Conservation (phyloP, 805 yeast genomes). For the Saccharomycopsis microspora region DNA sequence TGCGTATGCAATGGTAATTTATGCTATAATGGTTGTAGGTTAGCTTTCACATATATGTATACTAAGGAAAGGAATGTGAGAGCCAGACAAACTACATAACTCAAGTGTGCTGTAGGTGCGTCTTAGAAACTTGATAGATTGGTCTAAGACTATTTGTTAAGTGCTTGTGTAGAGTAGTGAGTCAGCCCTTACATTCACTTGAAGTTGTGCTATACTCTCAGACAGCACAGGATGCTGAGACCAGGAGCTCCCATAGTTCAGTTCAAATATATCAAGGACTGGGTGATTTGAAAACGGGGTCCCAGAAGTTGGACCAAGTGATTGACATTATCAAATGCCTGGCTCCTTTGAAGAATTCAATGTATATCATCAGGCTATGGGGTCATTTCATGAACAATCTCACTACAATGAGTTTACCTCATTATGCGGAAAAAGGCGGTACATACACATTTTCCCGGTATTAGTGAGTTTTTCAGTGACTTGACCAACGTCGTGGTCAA, state of each 20-base stretch:
- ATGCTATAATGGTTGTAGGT: too few species aligned
- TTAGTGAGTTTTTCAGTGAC: conserved; percentile 53
- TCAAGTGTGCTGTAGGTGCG: too few species aligned
- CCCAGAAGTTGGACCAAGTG: conserved; percentile 49
- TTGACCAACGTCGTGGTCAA: conserved; percentile 45
- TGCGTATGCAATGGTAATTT: too few species aligned
- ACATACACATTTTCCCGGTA: conserved; percentile 54
- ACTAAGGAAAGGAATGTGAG: too few species aligned
- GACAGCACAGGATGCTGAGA: conserved; percentile 63
- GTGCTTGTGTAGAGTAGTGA: too few species aligned
- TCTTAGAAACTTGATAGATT: too few species aligned
- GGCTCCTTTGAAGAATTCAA: conserved; percentile 40
- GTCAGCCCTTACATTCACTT: conserved; percentile 31
- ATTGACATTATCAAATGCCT: conserved; percentile 43
- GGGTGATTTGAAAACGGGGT: conserved; percentile 40
- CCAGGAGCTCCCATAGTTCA: conserved; percentile 48
- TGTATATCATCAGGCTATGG: conserved; percentile 56
- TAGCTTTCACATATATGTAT: too few species aligned
- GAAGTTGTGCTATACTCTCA: conserved; percentile 55
- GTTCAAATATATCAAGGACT: conserved; percentile 52
- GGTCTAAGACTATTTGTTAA: too few species aligned
- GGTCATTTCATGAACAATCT: conserved; percentile 75
- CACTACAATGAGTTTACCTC: conserved; percentile 58
- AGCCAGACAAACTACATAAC: too few species aligned
- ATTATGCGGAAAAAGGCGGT: conserved; percentile 61